Conservation (phyloP, 176 grass and related monocot genomes). For the Alloteropsis semialata region DNA sequence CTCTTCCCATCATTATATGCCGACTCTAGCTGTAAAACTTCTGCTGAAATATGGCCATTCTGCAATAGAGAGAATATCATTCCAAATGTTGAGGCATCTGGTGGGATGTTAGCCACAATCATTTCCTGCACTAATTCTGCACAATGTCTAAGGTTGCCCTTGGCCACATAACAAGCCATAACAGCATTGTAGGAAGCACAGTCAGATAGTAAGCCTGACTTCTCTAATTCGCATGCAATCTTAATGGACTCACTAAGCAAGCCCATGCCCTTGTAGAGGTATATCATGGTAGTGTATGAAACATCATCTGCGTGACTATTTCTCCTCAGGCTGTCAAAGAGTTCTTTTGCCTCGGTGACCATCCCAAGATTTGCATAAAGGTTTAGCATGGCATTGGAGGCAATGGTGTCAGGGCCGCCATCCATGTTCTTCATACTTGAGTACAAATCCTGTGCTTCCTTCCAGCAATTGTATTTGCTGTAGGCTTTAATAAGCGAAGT, state of each 20-base stretch:
- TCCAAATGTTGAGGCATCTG: conserved; percentile 51
- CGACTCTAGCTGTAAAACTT: conserved; percentile 49
- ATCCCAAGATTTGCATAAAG: conserved; percentile 79
- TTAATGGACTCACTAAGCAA: conserved; percentile 53
- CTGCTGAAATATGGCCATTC: conserved; percentile 45
- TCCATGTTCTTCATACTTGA: conserved; percentile 52
- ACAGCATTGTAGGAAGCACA: conserved; percentile 61
- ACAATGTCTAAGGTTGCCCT: conserved; percentile 53
- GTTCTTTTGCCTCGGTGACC: conserved; percentile 55
- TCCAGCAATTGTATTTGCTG: conserved; percentile 55
- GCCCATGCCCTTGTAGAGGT: conserved; percentile 70
- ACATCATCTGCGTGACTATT: conserved; percentile 42
- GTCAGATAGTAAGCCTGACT: conserved; percentile 57
- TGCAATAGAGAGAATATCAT: conserved; percentile 58
- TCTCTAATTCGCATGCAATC: conserved; percentile 47
- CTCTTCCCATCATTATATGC: conserved; percentile 46
- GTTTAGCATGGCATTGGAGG: conserved; percentile 75
- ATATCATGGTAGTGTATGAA: conserved; percentile 63
- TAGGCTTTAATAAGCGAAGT: conserved; percentile 79
- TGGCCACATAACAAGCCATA: conserved; percentile 50
- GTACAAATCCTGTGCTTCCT: conserved; percentile 64
- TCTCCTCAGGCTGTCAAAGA: conserved; percentile 54
- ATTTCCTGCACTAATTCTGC: conserved; percentile 70
- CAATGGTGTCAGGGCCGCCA: conserved; percentile 60
- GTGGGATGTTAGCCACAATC: conserved; percentile 41